Base-by-base conservation (phyloP, 2,329 filamentous ascomycete genomes). In the Colletotrichum godetiae region DNA sequence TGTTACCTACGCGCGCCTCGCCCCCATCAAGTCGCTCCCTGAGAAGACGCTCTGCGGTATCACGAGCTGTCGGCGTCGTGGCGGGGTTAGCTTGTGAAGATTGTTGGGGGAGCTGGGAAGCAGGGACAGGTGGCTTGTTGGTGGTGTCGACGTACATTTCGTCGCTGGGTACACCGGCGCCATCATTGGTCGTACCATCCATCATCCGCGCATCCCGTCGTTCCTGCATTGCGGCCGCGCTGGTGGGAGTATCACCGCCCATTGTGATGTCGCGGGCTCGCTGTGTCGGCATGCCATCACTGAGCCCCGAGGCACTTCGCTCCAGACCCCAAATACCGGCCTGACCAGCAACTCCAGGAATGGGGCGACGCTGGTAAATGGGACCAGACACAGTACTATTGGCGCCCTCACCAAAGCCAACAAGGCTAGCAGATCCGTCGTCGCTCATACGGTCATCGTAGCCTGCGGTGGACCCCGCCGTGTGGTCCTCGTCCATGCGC, bases 391-490 rank as follows among this genome's bases (percentile, higher is more conserved):
- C 92, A 5, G 95, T 95, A 81, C 93, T 95, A 77, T 93, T 94
- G 11, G 96, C 95, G 42, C 95, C 96, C 81, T 98, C 95, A 62
- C 96, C 96, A 77, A 98, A 98, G 0, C 93, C 96, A 11, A 98
- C 96, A 6, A 98, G 87, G 75, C 93, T 96, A 2, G 92, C 94
- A 65, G 92, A 92, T 8, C 92, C 93, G 78, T 97, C 95, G 78
- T 97, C 95, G 78, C 94, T 96, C 88, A 97, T 93, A 72, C 93
- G 94, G 76, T 94, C 93, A 73, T 90, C 88, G 72, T 85, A 89
- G 4, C 85, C 88, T 24, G 85, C 85, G 2, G 86, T 83, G 49
- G 87, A 89, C 19, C 84, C 85, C 42, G 80, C 84, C 3, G 84
- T 81, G 68, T 86, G 75, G 72, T 90, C 88, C 61, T 89, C 85